Conservation (phyloP, 495 filamentous ascomycete genomes). For the Cercophora sp. region DNA sequence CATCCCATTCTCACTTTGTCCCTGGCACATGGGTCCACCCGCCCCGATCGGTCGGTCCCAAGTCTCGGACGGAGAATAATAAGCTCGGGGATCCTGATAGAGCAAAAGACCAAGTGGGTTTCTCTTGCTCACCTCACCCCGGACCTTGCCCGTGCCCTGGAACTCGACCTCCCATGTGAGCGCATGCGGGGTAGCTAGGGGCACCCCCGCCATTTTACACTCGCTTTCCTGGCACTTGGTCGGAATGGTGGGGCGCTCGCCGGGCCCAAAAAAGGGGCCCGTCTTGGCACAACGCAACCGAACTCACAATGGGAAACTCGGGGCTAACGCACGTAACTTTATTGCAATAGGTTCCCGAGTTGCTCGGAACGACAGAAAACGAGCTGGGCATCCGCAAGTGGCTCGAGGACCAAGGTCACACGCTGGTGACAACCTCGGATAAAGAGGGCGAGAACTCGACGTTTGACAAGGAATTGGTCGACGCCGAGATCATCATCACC, state of each 20-base stretch:
- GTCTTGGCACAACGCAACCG: not conserved
- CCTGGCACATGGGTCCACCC: not conserved
- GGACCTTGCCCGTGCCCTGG: no score
- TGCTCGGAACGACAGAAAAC: conserved; percentile 95
- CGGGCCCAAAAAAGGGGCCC: not conserved
- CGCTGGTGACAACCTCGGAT: conserved; percentile 92
- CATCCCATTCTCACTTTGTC: not conserved
- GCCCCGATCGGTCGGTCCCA: not conserved
- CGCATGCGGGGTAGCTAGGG: conserved; percentile 10
- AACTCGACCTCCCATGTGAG: no score
- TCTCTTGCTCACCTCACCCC: no score
- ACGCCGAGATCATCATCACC: conserved; percentile 98
- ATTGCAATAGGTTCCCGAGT: conserved; percentile 69
- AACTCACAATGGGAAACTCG: no score
- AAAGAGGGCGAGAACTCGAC: conserved; percentile 89
- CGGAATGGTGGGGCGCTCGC: not conserved
- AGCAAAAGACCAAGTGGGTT: no score
- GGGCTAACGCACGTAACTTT: no score
- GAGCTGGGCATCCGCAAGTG: conserved; percentile 95
- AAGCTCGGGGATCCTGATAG: no score
- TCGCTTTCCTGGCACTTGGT: not conserved
- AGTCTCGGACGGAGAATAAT: no score
- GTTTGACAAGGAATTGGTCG: conserved; percentile 92
- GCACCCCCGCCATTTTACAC: no score
- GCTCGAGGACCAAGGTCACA: conserved; percentile 94